phyloP scores from a whole-genome alignment of 768 basidiomycete species.

The Suillus americanus region DNA sequence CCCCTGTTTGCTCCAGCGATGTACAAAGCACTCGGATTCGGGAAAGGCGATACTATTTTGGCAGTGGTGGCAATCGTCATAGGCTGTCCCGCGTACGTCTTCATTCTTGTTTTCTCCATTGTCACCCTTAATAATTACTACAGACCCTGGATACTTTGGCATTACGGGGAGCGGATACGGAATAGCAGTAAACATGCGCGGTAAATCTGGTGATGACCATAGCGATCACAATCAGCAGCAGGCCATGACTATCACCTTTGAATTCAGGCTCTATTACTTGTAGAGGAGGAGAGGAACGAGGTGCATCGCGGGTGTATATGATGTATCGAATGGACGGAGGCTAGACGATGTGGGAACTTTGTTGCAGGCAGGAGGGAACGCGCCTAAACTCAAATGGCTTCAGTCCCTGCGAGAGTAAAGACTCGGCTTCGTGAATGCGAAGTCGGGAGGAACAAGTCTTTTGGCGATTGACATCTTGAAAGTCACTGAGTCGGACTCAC shows the following conservation, averaged over 20 bases:
- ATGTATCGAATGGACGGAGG: background rate
- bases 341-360: no score
- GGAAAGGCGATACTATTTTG: slow-evolving; percentile 66
- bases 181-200: slow-evolving; percentile 44
- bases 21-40: slow-evolving; percentile 66
- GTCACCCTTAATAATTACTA: background rate
- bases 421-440: no score
- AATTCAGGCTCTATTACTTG: background rate
- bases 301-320: background rate
- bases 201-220: background rate
- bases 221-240: background rate
- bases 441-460: no score
- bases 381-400: no score
- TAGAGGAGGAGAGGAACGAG: background rate
- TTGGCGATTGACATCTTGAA: no score
- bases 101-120: background rate
- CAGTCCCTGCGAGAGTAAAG: no score
- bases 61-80: slow-evolving; percentile 56
- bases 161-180: slow-evolving; percentile 49
- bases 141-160: slow-evolving; percentile 45
- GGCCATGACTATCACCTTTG: background rate
- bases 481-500: no score
- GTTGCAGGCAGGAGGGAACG: no score
- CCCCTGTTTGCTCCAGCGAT: slow-evolving; percentile 71
- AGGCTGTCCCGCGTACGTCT: slow-evolving; percentile 51